Conservation (phyloP, 1,284 basidiomycete genomes). For the Wolfiporia cocos region DNA sequence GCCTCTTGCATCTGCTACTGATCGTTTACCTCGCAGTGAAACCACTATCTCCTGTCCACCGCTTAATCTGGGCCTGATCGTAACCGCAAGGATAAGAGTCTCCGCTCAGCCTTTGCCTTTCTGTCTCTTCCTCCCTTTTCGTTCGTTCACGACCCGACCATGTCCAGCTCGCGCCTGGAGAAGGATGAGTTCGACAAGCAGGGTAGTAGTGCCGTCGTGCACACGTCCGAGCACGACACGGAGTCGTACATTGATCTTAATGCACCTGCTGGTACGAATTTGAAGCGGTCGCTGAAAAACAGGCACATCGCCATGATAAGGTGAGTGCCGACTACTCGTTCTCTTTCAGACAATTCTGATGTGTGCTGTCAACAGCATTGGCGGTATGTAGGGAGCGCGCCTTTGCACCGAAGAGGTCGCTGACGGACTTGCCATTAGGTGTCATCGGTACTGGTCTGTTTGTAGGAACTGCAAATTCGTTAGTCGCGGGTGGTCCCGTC, state of each 20-base stretch:
- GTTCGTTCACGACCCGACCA: no score
- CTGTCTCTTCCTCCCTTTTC: no score
- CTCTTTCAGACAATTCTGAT: not conserved
- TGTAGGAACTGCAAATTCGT: slow-evolving; percentile 55
- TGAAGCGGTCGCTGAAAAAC: slow-evolving; percentile 33
- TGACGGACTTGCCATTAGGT: slow-evolving; percentile 38
- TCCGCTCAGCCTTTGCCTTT: no score
- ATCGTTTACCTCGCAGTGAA: no score
- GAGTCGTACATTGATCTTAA: slow-evolving; percentile 11
- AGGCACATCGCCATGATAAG: slow-evolving; percentile 35
- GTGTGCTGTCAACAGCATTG: slow-evolving; percentile 23
- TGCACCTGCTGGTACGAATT: slow-evolving; percentile 11
- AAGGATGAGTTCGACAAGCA: no score
- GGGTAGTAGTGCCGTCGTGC: no score
- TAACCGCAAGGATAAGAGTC: no score
- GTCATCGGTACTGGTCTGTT: slow-evolving; percentile 75
- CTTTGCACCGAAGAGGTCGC: not conserved
- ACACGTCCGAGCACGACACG: slow-evolving; percentile 17
- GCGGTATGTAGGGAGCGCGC: slow-evolving; percentile 17
- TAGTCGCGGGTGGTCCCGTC: slow-evolving; percentile 49
- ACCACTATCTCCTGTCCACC: no score
- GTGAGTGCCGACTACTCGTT: slow-evolving; percentile 11
- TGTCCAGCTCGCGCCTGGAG: no score
- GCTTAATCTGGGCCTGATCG: no score
- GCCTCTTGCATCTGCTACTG: no score